Evolutionary conservation across 345 rosid genomes (phyloP).

Genomic region (Camelina sativa): DNA sequence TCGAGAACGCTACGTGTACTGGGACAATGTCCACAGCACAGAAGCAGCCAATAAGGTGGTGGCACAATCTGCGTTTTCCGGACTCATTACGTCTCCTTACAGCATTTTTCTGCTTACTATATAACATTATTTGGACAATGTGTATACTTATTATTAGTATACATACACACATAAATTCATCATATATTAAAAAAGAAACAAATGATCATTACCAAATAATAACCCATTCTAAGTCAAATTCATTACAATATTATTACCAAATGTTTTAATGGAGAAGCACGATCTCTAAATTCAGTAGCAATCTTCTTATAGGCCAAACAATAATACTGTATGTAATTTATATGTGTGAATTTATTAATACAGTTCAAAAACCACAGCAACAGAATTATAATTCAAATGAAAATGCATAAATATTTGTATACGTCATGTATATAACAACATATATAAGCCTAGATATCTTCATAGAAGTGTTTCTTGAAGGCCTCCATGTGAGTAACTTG

Average conservation of each 20-base stretch:
- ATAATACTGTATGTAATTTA: neutral
- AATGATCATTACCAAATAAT: neutral
- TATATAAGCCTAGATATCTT: slow-evolving; percentile 41
- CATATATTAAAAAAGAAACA: no score
- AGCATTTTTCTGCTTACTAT: slow-evolving; percentile 18
- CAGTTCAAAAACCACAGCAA: slow-evolving; percentile 18
- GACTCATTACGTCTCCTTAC: slow-evolving; percentile 33
- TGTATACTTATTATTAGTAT: no score
- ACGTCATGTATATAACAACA: neutral
- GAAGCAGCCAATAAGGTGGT: slow-evolving; percentile 26
- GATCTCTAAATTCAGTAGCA: neutral
- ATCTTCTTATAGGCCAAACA: neutral
- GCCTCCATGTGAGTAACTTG: slow-evolving; percentile 42
- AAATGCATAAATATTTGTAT: slow-evolving; percentile 22
- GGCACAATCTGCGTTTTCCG: slow-evolving; percentile 31
- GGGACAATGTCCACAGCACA: slow-evolving; percentile 48
- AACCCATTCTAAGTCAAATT: neutral
- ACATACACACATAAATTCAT: no score
- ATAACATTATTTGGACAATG: no score
- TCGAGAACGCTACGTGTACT: slow-evolving; percentile 34
- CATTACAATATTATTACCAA: neutral
- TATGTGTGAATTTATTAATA: neutral
- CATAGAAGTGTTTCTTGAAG: slow-evolving; percentile 43
- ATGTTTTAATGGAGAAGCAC: neutral
- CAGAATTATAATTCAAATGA: slow-evolving; percentile 22